Evolutionary conservation across 192 early-diverging fungal genomes (phyloP), one percentile per base, ranked within the genome.

Genomic region (Chytriomyces confervae): DNA sequence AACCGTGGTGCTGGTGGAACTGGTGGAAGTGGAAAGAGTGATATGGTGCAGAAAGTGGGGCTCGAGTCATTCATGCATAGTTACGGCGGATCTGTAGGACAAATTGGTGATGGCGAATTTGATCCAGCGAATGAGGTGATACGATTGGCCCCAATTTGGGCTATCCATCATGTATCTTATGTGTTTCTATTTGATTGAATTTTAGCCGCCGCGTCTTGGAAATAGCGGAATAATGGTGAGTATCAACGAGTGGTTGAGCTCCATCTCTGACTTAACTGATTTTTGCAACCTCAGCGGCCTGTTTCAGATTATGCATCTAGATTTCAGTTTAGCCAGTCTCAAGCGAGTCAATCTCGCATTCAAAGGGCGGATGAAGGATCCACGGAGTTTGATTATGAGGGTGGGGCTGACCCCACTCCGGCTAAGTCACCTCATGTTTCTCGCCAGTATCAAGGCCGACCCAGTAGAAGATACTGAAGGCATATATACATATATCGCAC

Each of bases 171-270:
- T 9, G 10, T 36, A 20, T 51, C 50, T 7, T 7, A 9, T 10
- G 20, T 71, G n/a, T 71, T 16, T 23, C 1, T 71, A 29, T 71
- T 71, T 29, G 23, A 16, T 24, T 57, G 6, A 71, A 71, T 57
- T 71, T 36, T n/a, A 24, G 7, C 69, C 49, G 29, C 69, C 69
- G 13, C 50, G 57, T 71, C 69, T 71, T 18, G 69, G 69, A 24
- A 57, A 16, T 3, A 71, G 69, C 36, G 20, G 18, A 27, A 61
- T 16, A 57, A 43, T 13, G 10, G 67, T 69, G 43, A 13, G 46
- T 47, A 11, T 50, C 16, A 20, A 10, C 13, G 11, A 43, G 16
- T 23, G 5, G 27, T 43, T 23, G 16, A 13, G 13, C 36, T 23
- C n/a, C 27, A 66, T 18, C 13, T 29, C 20, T 36, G 11, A 27